A percentile compares a stretch with the other conserved stretches of the same genome.
Evolutionary conservation across 2,329 filamentous ascomycete genomes (phyloP).

Genomic region (Diaporthe velutina): DNA sequence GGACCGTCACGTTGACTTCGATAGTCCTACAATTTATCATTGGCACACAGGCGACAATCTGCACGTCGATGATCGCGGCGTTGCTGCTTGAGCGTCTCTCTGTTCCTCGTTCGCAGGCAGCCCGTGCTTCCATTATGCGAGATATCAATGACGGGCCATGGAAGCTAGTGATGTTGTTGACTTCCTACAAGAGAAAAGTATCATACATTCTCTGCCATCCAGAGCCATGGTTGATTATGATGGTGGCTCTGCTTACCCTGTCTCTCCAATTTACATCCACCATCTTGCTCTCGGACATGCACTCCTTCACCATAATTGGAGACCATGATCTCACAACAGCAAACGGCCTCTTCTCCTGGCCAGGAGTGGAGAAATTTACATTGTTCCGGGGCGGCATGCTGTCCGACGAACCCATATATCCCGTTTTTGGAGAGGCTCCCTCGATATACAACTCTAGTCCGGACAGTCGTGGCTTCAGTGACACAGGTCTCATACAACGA

Average conservation of each 20-base stretch:
- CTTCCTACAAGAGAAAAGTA: neutral
- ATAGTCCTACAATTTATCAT: conserved; percentile 11
- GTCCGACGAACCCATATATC: neutral
- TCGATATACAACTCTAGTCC: neutral
- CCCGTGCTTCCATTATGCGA: conserved; percentile 24
- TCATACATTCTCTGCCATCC: neutral
- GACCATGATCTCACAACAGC: neutral
- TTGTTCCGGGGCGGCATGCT: neutral
- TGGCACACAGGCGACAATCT: neutral
- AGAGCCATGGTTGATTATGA: conserved; percentile 1
- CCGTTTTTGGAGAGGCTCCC: conserved; percentile 16
- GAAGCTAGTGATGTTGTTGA: neutral
- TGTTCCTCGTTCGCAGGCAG: conserved; percentile 1
- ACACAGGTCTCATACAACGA: conserved; percentile 18
- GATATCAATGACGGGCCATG: neutral
- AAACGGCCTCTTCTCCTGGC: neutral
- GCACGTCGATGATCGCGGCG: conserved; percentile 35
- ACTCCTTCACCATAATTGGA: neutral
- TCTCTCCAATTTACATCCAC: conserved; percentile 30
- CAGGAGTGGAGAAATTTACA: neutral
- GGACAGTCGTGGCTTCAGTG: conserved; percentile 21
- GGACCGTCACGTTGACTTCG: conserved; percentile 3
- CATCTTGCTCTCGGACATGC: conserved; percentile 6
- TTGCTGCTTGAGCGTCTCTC: conserved; percentile 20
- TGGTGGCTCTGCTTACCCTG: neutral